A percentile compares a stretch with the other conserved stretches of the same genome.
Conservation (phyloP, 352 stramenopile species). For the Phytophthora vignae region DNA sequence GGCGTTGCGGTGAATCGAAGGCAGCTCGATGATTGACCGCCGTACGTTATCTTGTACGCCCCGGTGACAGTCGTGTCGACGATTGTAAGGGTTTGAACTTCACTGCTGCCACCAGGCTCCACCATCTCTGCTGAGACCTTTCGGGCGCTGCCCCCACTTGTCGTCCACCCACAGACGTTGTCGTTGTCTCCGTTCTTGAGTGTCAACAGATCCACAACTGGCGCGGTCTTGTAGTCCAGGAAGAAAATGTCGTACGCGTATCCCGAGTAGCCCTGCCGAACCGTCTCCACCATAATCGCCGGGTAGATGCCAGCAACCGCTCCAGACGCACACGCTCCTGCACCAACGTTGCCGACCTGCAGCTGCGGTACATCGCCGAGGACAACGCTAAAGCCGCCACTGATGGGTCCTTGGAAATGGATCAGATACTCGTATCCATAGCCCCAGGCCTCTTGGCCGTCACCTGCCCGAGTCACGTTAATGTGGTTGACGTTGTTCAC, state of each 20-base stretch:
- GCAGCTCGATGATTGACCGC: constrained; percentile 44
- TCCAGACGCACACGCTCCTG: constrained; percentile 45
- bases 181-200: constrained; percentile 44
- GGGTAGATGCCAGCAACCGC: constrained; percentile 56
- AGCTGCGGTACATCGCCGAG: constrained; percentile 64
- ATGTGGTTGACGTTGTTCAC: constrained; percentile 50
- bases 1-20: constrained; percentile 45
- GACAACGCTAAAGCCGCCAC: constrained; percentile 62
- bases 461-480: constrained; percentile 67
- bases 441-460: constrained; percentile 71
- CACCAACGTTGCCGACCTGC: constrained; percentile 59
- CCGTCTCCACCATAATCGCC: constrained; percentile 72
- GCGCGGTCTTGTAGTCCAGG: constrained; percentile 42
- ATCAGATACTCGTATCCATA: constrained; percentile 86
- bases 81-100: constrained; percentile 65
- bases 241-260: constrained; percentile 86
- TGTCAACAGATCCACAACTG: neutral
- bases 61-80: constrained; percentile 19
- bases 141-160: constrained; percentile 48
- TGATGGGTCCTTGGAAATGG: constrained; percentile 62
- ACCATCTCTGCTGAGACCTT: constrained; percentile 54
- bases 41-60: constrained; percentile 65
- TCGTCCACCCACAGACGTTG: constrained; percentile 36
- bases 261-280: constrained; percentile 57
- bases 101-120: constrained; percentile 60